Evolutionary conservation across 1,284 basidiomycete species (phyloP), one percentile per base, ranked within the genome.

Genomic region (Irpex rosettiformis): DNA sequence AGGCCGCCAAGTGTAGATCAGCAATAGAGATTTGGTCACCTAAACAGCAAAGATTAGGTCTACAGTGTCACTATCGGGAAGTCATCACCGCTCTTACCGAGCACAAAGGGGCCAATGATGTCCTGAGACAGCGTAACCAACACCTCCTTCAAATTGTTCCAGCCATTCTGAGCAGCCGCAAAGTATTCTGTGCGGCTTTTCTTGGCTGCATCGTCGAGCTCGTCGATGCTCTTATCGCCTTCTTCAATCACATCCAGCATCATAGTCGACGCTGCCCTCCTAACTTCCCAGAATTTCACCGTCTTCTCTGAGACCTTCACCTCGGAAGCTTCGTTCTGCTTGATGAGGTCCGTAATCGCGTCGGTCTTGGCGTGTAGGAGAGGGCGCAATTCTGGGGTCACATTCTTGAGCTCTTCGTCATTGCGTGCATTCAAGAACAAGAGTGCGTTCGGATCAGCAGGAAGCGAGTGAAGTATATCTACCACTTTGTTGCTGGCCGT

Each of bases 1-100:
- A 96, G 10, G 85, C 85, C 2, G 84, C 85, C 25, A 94, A 75
- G 67, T 94, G 91, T 55, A 94, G 72, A 69, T 96, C 94, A 2
- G 87, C 90, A 47, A 93, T 75, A 6, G 87, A 91, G 67, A 94
- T 71, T 61, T 92, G 89, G 65, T 89, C 89, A 25, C 88, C 88
- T 89, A 59, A 18, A 47, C 16, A 24, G 43, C 10, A 24, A 21
- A 53, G 75, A 64, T 25, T 67, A 62, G n/a, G 51, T 60, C 61
- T 60, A 58, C 21, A 29, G 25, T 22, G 6, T 25, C 21, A 42
- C 33, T 28, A 3, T 28, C 29, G 5, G 10, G 29, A 10, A 33
- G 52, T 22, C 29, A 29, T n/a, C 16, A 22, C 7, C 7, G 10
- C 21, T 63, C 79, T 71, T 76, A 79, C 93, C 93, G 11, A 94